Evolutionary conservation across 176 grass and related monocot genomes (phyloP).

Genomic region (Cymbopogon citratus): DNA sequence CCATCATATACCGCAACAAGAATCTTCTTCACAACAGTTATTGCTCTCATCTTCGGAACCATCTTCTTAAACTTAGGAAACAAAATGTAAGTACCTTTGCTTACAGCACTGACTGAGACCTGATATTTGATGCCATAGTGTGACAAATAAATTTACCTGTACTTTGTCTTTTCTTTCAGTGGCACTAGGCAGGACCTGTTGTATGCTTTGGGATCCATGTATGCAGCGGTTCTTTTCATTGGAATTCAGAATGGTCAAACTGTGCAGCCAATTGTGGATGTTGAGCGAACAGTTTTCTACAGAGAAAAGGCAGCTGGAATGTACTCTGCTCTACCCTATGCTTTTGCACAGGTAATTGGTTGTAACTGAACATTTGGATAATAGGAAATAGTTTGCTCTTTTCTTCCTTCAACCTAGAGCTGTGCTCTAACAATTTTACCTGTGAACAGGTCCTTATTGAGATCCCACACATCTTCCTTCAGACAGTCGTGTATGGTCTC

Average conservation of each 20-base stretch:
- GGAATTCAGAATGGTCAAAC: conserved; percentile 92
- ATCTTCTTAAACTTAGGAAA: conserved; percentile 79
- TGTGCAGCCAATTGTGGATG: conserved; percentile 83
- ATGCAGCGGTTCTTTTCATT: conserved; percentile 84
- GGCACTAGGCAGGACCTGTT: conserved; percentile 53
- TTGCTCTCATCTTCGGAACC: conserved; percentile 80
- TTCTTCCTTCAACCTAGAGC: not conserved
- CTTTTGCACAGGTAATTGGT: conserved; percentile 76
- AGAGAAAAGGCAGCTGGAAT: conserved; percentile 92
- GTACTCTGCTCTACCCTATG: conserved; percentile 93
- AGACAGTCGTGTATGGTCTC: conserved; percentile 74
- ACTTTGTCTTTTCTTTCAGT: conserved; percentile 36
- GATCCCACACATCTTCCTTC: conserved; percentile 89
- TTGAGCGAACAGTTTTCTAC: conserved; percentile 91
- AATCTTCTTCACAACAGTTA: conserved; percentile 87
- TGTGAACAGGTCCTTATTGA: conserved; percentile 74
- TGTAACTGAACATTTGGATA: not conserved
- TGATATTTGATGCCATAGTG: not conserved
- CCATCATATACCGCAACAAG: conserved; percentile 87
- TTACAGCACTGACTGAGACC: not conserved
- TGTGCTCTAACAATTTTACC: not conserved
- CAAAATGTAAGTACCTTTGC: conserved; percentile 65
- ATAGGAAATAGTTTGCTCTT: not conserved
- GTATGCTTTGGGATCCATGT: conserved; percentile 86
- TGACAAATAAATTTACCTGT: conserved; percentile 24